Percentiles rank a stretch among this genome's conserved stretches.
Conservation (phyloP, 2,329 filamentous ascomycete genomes). For the Curvularia eragrostidis region DNA sequence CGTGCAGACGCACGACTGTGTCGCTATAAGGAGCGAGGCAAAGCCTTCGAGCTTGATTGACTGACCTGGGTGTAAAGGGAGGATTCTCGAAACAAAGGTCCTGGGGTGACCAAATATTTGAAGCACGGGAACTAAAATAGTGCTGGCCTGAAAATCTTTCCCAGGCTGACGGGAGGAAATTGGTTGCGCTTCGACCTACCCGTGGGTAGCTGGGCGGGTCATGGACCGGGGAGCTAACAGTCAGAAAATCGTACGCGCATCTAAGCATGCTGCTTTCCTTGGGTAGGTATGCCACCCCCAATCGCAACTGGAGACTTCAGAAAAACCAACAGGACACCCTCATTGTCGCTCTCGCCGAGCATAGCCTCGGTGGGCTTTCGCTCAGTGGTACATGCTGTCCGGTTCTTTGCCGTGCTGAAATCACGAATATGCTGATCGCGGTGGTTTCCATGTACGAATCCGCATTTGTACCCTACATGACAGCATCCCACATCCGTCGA, state of each 20-base stretch:
- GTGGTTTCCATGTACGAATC: constrained; percentile 15
- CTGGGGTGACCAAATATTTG: constrained; percentile 32
- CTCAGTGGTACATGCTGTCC: constrained; percentile 21
- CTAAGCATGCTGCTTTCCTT: constrained; percentile 4
- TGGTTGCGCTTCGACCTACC: constrained; percentile 28
- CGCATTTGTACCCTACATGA: constrained; percentile 27
- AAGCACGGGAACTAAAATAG: constrained; percentile 46
- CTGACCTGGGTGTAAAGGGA: constrained; percentile 18
- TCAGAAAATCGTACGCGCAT: constrained; percentile 20
- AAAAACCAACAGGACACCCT: constrained; percentile 14
- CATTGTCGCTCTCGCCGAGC: constrained; percentile 25
- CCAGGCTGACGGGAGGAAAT: constrained; percentile 35
- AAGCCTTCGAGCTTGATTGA: constrained; percentile 26
- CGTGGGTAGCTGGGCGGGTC: constrained; percentile 27
- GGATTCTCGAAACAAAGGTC: constrained; percentile 24
- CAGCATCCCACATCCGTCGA: constrained; percentile 23
- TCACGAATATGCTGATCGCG: constrained; percentile 17
- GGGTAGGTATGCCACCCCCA: constrained; percentile 5
- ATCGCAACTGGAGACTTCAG: constrained; percentile 12
- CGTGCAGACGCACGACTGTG: constrained; percentile 41
- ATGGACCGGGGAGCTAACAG: constrained; percentile 17
- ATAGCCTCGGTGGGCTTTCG: constrained; percentile 24
- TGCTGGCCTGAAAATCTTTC: constrained; percentile 37
- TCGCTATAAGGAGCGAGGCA: constrained; percentile 27
- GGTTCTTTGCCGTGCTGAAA: constrained; percentile 22